phyloP scores from a whole-genome alignment of 345 rosid genomes.

The Barbarea vulgaris region DNA sequence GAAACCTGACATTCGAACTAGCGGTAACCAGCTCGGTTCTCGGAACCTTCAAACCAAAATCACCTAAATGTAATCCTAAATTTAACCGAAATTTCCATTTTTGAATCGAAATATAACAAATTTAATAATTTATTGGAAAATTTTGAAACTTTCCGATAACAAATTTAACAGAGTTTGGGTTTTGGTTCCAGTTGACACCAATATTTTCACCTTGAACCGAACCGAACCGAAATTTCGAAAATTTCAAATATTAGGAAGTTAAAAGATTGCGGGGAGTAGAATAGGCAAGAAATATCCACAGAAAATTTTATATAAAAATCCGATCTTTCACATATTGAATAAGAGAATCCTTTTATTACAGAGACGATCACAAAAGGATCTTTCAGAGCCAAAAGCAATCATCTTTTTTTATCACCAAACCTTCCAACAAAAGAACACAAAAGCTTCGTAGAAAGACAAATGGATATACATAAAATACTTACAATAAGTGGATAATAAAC shows the following conservation, averaged over 20 bases:
- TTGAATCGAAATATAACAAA: neutral
- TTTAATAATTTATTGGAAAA: no score
- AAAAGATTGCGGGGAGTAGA: neutral
- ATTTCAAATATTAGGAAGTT: neutral
- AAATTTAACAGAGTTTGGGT: no score
- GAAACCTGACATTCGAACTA: no score
- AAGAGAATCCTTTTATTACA: conserved; percentile 30
- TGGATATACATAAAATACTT: conserved; percentile 30
- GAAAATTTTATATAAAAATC: conserved; percentile 15
- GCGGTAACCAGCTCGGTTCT: no score
- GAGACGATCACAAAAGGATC: conserved; percentile 24
- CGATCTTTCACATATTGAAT: conserved; percentile 28
- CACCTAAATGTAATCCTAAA: neutral
- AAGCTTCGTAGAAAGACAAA: conserved; percentile 19
- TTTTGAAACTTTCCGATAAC: no score
- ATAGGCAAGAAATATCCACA: neutral
- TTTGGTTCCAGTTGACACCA: no score
- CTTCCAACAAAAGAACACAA: conserved; percentile 27
- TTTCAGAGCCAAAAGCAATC: conserved; percentile 26
- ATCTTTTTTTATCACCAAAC: conserved; percentile 18
- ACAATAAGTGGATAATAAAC: conserved; percentile 30
- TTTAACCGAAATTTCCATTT: neutral
- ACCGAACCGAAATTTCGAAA: neutral
- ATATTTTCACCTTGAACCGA: no score
- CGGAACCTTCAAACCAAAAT: neutral